A percentile compares a stretch with the other conserved stretches of the same genome.
Conservation (phyloP, 495 filamentous ascomycete genomes). For the Podospora fimiseda region DNA sequence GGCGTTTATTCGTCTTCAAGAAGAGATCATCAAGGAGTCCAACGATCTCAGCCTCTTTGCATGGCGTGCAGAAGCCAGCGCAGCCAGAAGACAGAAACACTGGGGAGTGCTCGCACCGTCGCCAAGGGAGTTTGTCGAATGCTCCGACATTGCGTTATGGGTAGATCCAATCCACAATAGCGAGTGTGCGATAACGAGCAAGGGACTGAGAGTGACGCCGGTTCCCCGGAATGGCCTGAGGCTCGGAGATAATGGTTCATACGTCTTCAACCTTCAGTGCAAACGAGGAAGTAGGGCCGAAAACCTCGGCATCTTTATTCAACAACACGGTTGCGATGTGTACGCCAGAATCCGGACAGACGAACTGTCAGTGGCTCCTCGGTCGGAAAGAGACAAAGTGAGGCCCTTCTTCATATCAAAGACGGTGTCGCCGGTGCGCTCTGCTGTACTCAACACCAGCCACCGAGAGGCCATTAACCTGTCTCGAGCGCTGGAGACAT, state of each 20-base stretch:
- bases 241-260: constrained; percentile 4
- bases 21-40: constrained; percentile 7
- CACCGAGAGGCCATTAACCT: constrained; percentile 14
- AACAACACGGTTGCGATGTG: constrained; percentile 18
- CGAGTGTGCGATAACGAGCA: neutral
- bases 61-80: constrained; percentile 6
- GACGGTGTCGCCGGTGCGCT: constrained; percentile 13
- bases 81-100: neutral
- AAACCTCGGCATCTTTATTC: constrained; percentile 15
- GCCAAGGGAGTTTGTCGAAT: neutral
- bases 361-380: neutral
- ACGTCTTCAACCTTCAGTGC: constrained; percentile 16
- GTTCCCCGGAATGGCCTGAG: constrained; percentile 5
- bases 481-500: neutral
- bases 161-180: neutral
- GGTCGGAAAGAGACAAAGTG: neutral
- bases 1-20: constrained; percentile 16
- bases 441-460: constrained; percentile 10
- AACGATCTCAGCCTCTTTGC: constrained; percentile 14
- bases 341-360: constrained; percentile 15
- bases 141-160: neutral
- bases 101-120: neutral
- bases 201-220: constrained; percentile 9
- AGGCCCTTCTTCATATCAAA: constrained; percentile 15
- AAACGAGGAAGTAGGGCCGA: neutral